phyloP scores from a whole-genome alignment of 2,329 filamentous ascomycete species.

The Diaporthe citri region DNA sequence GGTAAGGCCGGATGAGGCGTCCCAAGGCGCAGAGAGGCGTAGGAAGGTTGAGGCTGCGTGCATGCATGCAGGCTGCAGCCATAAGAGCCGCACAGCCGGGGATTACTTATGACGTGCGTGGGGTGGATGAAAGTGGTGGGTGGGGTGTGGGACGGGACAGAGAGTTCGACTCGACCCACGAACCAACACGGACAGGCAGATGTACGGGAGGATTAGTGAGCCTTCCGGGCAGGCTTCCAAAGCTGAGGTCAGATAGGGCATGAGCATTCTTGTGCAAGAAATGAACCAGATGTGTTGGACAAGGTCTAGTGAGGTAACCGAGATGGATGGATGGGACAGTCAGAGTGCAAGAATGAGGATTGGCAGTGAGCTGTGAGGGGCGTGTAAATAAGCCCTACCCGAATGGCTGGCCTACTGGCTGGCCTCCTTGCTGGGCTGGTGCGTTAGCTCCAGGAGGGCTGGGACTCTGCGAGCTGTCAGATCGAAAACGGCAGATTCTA shows the following conservation, averaged over 20 bases:
- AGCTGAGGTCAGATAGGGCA: slow-evolving; percentile 7
- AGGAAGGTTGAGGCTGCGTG: neutral
- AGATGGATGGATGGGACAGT: slow-evolving; percentile 17
- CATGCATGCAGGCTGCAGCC: slow-evolving; percentile 25
- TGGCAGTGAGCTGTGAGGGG: slow-evolving; percentile 22
- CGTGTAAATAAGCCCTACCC: slow-evolving; percentile 14
- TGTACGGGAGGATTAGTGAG: neutral
- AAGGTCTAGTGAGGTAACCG: slow-evolving; percentile 4
- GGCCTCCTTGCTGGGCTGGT: neutral
- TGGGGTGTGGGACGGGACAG: slow-evolving; percentile 6
- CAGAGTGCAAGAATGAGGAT: slow-evolving; percentile 18
- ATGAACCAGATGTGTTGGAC: slow-evolving; percentile 1
- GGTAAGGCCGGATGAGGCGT: slow-evolving; percentile 11
- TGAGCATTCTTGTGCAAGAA: neutral
- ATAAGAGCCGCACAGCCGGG: slow-evolving; percentile 15
- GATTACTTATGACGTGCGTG: slow-evolving; percentile 26
- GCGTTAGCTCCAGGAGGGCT: neutral
- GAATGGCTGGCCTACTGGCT: slow-evolving; percentile 7
- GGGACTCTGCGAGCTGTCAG: slow-evolving; percentile 14
- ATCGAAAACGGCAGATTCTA: slow-evolving; percentile 11
- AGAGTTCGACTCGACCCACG: neutral
- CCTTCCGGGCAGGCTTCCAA: neutral
- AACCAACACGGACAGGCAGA: neutral
- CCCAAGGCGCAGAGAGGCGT: neutral
- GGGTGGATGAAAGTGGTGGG: neutral